Conservation (phyloP, 1,284 basidiomycete species). For the Schizopora paradoxa region DNA sequence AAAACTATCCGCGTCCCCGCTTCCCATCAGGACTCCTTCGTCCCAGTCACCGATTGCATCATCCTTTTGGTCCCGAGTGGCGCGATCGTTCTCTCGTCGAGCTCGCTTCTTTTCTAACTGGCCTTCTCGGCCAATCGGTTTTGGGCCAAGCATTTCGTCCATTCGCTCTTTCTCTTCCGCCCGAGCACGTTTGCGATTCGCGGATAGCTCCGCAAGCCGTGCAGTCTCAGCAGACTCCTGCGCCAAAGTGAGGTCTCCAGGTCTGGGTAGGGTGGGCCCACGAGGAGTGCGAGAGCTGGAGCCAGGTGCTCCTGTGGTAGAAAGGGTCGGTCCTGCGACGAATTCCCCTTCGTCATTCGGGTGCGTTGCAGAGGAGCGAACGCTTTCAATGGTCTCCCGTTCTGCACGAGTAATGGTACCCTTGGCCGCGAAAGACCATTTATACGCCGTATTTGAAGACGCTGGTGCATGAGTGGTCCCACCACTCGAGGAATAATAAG, state of each 20-base stretch:
- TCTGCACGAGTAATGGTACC: conserved; percentile 42
- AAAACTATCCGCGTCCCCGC: conserved; percentile 64
- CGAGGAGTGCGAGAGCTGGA: conserved; percentile 39
- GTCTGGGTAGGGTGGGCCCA: conserved; percentile 63
- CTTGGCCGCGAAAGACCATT: conserved; percentile 50
- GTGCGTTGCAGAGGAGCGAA: conserved; percentile 54
- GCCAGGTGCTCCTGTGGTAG: conserved; percentile 18
- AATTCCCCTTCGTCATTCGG: conserved; percentile 6
- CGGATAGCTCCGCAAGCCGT: conserved; percentile 42
- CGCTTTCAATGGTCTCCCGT: conserved; percentile 46
- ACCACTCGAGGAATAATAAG: conserved; percentile 55
- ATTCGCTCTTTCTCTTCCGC: conserved; percentile 60
- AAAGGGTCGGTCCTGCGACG: conserved; percentile 10
- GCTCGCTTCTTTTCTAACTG: conserved; percentile 73
- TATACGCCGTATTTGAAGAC: conserved; percentile 56
- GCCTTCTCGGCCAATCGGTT: conserved; percentile 64
- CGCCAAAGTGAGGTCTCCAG: conserved; percentile 58
- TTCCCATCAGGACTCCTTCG: conserved; percentile 65
- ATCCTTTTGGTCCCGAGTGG: conserved; percentile 65
- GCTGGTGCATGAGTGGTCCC: conserved; percentile 40
- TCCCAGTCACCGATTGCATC: conserved; percentile 60
- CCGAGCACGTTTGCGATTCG: conserved; percentile 59
- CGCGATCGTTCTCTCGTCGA: conserved; percentile 54
- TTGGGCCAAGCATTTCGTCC: conserved; percentile 71
- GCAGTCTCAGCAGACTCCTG: conserved; percentile 52